Evolutionary conservation across 176 grass and related monocot species (phyloP).

Genomic region (Typha latifolia): DNA sequence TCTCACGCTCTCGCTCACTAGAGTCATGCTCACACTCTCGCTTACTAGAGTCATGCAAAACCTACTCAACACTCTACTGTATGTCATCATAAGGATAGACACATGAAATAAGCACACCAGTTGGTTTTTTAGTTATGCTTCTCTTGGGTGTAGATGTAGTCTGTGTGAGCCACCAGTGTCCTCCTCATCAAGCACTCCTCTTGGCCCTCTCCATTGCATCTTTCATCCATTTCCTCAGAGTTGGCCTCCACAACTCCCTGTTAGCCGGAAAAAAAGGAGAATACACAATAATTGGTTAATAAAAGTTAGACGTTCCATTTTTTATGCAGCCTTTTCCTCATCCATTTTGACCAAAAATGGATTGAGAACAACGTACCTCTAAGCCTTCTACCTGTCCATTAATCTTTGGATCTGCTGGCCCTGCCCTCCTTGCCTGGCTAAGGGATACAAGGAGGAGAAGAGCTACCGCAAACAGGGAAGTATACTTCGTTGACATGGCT

Average conservation of each 20-base stretch:
- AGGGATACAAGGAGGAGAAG: conserved; percentile 35
- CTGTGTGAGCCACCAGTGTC: conserved; percentile 43
- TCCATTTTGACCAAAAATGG: not conserved
- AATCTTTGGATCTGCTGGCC: conserved; percentile 15
- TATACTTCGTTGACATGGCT: conserved; percentile 5
- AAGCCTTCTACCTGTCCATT: conserved; percentile 20
- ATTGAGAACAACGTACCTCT: not conserved
- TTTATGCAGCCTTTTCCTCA: conserved; percentile 1
- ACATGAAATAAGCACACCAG: no score
- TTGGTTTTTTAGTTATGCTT: conserved; percentile 40
- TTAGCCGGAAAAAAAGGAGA: not conserved
- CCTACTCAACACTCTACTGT: no score
- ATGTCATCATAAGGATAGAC: no score
- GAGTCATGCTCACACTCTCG: no score
- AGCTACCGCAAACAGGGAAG: conserved; percentile 19
- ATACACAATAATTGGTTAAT: no score
- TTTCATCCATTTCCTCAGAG: conserved; percentile 11
- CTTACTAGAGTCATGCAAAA: no score
- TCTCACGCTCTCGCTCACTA: no score
- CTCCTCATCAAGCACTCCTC: conserved; percentile 51
- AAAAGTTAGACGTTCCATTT: not conserved
- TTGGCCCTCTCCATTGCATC: conserved; percentile 4
- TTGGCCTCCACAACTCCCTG: not conserved
- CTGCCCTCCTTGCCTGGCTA: conserved; percentile 20
- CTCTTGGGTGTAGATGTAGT: conserved; percentile 63